phyloP scores from a whole-genome alignment of 306 rosid species.

The Vigna unguiculata region DNA sequence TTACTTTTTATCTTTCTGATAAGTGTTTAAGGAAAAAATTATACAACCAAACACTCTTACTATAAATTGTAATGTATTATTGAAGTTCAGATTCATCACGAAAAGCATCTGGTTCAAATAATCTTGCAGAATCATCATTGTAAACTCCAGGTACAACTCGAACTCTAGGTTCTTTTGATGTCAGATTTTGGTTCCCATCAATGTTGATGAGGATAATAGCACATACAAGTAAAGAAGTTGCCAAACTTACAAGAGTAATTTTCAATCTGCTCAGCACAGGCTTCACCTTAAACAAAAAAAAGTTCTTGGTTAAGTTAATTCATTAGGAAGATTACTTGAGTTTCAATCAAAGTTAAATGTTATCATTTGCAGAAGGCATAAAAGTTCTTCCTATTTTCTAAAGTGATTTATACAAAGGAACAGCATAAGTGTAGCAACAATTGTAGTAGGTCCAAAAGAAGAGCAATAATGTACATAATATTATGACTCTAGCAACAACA shows the following conservation, averaged over 20 bases:
- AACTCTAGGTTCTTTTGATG: slow-evolving; percentile 53
- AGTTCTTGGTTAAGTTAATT: background rate
- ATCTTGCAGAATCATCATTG: slow-evolving; percentile 86
- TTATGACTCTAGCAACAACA: slow-evolving; percentile 18
- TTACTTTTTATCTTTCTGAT: too few species aligned
- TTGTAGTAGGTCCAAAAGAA: background rate
- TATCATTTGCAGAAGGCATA: background rate
- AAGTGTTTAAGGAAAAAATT: too few species aligned
- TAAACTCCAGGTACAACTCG: slow-evolving; percentile 85
- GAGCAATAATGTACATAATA: background rate
- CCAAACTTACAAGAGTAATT: slow-evolving; percentile 69
- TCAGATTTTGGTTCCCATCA: slow-evolving; percentile 58
- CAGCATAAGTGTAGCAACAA: background rate
- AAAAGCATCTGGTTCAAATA: slow-evolving; percentile 97
- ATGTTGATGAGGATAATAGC: slow-evolving; percentile 61
- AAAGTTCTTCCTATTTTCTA: background rate
- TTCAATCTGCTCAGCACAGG: slow-evolving; percentile 86
- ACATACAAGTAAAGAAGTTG: slow-evolving; percentile 60
- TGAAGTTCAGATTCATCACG: slow-evolving; percentile 75
- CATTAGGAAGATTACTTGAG: background rate
- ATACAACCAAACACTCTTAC: too few species aligned
- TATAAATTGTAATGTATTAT: slow-evolving; percentile 31
- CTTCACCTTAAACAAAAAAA: slow-evolving; percentile 72
- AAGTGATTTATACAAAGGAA: background rate
- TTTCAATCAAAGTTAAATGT: background rate